These are phyloP conservation scores for Hypoxylon sp. DNA, from an alignment of 2,329 filamentous ascomycete species.

Conservation along the genomic window DNA sequence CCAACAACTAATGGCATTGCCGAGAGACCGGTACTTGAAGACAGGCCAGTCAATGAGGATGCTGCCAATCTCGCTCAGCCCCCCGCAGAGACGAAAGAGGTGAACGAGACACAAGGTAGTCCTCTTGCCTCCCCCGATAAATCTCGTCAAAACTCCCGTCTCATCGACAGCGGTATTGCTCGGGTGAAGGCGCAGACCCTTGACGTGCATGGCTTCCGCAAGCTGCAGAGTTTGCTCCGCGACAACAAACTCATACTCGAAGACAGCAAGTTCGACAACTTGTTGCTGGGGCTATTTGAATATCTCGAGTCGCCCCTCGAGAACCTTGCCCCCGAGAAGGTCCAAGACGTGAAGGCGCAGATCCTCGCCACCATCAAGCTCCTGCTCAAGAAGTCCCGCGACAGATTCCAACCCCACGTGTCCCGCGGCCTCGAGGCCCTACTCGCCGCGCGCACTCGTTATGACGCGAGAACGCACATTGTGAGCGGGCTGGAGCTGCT, in stretches of 20 bases:
- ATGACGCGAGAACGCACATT: constrained; percentile 79
- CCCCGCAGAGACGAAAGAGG: constrained; percentile 39
- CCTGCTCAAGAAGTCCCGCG: constrained; percentile 77
- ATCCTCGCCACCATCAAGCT: constrained; percentile 81
- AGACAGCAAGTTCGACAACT: constrained; percentile 77
- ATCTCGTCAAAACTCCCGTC: constrained; percentile 69
- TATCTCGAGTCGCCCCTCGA: constrained; percentile 76
- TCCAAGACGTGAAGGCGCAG: constrained; percentile 80
- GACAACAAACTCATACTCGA: constrained; percentile 75
- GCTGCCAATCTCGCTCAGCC: constrained; percentile 55
- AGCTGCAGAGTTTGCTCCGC: constrained; percentile 80
- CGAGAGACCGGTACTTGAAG: constrained; percentile 68
- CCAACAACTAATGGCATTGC: constrained; percentile 59
- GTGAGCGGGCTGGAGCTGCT: constrained; percentile 81
- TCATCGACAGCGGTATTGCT: constrained; percentile 81
- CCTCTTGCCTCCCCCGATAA: constrained; percentile 65
- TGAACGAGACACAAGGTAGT: constrained; percentile 41
- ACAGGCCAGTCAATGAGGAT: constrained; percentile 73
- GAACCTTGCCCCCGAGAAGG: constrained; percentile 73
- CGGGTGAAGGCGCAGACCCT: constrained; percentile 79
- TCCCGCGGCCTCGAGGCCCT: constrained; percentile 77
- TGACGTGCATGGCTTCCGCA: constrained; percentile 86
- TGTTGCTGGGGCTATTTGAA: constrained; percentile 77
- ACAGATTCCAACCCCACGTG: constrained; percentile 77
- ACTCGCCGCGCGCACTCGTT: constrained; percentile 74